Evolutionary conservation across 2,329 filamentous ascomycete genomes (phyloP).

Genomic region (Fusarium sp.): DNA sequence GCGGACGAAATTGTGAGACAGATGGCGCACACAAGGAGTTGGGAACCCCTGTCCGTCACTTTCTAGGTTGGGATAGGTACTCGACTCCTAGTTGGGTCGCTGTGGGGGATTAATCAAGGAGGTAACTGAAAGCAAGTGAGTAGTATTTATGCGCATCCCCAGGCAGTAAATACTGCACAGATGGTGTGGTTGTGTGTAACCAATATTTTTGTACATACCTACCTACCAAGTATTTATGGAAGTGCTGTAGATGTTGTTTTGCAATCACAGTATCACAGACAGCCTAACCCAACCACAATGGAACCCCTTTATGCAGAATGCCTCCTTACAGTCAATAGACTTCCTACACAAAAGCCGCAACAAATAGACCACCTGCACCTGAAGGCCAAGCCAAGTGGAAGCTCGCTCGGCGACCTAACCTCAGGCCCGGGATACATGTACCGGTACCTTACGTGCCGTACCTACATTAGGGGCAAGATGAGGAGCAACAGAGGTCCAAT

Average conservation of each 20-base stretch:
- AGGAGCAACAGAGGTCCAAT: slow-evolving; percentile 37
- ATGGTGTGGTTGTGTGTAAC: slow-evolving; percentile 18
- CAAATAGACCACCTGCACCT: neutral
- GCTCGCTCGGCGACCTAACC: slow-evolving; percentile 4
- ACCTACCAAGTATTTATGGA: no score
- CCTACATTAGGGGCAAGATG: slow-evolving; percentile 45
- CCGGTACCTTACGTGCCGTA: slow-evolving; percentile 26
- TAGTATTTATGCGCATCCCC: neutral
- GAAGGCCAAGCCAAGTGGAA: slow-evolving; percentile 13
- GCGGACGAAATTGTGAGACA: slow-evolving; percentile 41
- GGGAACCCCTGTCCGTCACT: slow-evolving; percentile 28
- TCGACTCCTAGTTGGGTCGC: slow-evolving; percentile 30
- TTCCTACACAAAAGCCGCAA: neutral
- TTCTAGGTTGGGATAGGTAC: slow-evolving; percentile 21
- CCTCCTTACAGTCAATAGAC: slow-evolving; percentile 1
- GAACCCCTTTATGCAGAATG: slow-evolving; percentile 3
- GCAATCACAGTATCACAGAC: neutral
- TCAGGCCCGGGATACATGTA: slow-evolving; percentile 16
- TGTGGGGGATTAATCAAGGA: slow-evolving; percentile 31
- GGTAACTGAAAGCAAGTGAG: slow-evolving; percentile 14
- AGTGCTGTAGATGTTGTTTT: neutral
- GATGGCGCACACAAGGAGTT: slow-evolving; percentile 30
- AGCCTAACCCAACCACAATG: neutral
- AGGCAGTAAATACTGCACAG: neutral
- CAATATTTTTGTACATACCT: neutral